These are phyloP conservation scores for Trichosporon coremiiforme DNA, from an alignment of 1,284 basidiomycete genomes.

Conservation along the genomic window DNA sequence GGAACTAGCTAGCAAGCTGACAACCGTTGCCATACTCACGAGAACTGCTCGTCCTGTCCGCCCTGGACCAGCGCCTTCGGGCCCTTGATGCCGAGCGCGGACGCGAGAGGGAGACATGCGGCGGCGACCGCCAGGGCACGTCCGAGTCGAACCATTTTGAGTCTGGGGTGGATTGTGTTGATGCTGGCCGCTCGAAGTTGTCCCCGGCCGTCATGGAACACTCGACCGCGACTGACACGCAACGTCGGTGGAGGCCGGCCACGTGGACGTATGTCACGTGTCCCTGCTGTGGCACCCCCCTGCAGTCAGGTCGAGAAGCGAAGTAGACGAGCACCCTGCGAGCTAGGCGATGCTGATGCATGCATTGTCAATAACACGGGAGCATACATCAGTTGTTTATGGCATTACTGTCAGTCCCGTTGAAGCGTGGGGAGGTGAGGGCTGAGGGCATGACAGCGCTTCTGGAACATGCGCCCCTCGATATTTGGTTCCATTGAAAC, in stretches of 20 bases:
- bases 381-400: no score
- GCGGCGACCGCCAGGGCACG: slow-evolving; percentile 15
- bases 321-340: no score
- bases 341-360: no score
- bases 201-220: background rate
- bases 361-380: no score
- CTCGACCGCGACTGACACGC: slow-evolving; percentile 14
- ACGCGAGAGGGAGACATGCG: slow-evolving; percentile 19
- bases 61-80: slow-evolving; percentile 48
- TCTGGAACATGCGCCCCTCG: background rate
- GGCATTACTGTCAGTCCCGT: no score
- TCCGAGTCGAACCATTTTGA: slow-evolving; percentile 16
- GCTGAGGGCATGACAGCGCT: background rate
- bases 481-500: background rate
- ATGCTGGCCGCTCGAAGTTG: background rate
- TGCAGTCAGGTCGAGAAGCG: no score
- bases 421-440: background rate
- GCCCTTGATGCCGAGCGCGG: slow-evolving; percentile 41
- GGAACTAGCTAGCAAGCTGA: background rate
- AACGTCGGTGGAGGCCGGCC: background rate
- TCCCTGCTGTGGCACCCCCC: background rate
- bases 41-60: slow-evolving; percentile 43
- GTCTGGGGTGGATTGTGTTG: background rate
- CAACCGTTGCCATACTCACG: slow-evolving; percentile 33
- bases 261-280: background rate